Evolutionary conservation across 306 rosid species (phyloP).

Genomic region (Canavalia ensiformis): DNA sequence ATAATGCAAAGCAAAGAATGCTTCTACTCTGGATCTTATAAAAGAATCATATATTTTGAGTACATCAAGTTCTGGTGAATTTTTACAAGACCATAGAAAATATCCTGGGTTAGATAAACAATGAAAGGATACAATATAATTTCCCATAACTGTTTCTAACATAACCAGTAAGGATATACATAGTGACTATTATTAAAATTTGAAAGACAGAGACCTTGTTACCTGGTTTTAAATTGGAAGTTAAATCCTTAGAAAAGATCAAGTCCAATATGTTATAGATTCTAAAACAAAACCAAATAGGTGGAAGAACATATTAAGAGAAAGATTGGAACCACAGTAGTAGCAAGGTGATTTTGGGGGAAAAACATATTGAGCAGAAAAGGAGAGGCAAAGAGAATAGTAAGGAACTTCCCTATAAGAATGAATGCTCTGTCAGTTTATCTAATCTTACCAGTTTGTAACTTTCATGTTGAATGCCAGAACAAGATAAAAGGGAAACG

Average conservation of each 20-base stretch:
- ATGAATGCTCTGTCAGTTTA: not conserved
- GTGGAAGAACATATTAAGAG: conserved; percentile 1
- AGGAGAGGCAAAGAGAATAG: conserved; percentile 21
- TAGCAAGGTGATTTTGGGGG: not conserved
- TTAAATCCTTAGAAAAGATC: not conserved
- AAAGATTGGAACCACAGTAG: conserved; percentile 5
- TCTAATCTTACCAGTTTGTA: conserved; percentile 4
- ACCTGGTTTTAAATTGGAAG: conserved; percentile 20
- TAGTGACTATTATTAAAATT: not conserved
- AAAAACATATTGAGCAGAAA: not conserved
- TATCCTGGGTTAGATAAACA: conserved; percentile 28
- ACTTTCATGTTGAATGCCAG: not conserved
- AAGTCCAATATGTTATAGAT: not conserved
- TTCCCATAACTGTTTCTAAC: conserved; percentile 5
- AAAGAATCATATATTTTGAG: not conserved
- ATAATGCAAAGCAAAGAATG: not conserved
- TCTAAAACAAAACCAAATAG: not conserved
- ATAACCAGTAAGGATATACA: not conserved
- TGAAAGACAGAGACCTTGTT: conserved; percentile 15
- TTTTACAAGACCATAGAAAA: conserved; percentile 10
- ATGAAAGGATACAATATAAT: conserved; percentile 30
- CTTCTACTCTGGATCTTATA: not conserved
- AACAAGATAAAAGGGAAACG: conserved; percentile 25
- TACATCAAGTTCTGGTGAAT: conserved; percentile 17
- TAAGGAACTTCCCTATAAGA: not conserved